These are phyloP conservation scores for Alliaria petiolata DNA, from an alignment of 345 rosid species.

Conservation along the genomic window DNA sequence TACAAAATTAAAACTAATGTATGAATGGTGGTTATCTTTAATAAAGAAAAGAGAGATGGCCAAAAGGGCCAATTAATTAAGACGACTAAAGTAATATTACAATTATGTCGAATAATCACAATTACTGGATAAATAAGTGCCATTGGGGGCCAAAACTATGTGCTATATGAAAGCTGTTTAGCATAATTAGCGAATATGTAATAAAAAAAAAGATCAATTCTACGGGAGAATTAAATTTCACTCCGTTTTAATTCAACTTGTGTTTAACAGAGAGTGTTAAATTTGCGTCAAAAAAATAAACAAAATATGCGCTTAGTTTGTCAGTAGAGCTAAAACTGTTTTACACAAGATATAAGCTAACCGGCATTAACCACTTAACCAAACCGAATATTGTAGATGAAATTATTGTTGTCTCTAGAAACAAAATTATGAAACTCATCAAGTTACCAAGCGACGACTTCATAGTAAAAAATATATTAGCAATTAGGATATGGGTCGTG, in stretches of 20 bases:
- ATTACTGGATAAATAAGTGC: neutral
- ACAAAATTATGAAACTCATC: no score
- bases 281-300: no score
- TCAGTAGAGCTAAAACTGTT: no score
- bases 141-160: constrained; percentile 8
- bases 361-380: neutral
- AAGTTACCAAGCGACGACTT: no score
- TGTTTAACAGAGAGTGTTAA: neutral
- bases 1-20: neutral
- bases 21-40: neutral
- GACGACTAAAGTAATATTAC: no score
- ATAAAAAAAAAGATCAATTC: neutral
- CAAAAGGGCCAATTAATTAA: neutral
- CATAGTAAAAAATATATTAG: neutral
- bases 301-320: neutral
- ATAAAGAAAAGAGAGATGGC: neutral
- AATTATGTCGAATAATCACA: neutral
- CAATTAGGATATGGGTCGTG: constrained; percentile 3
- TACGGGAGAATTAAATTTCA: neutral
- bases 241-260: neutral
- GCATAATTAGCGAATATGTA: neutral
- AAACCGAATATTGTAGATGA: no score
- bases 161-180: constrained; percentile 1
- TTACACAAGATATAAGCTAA: neutral
- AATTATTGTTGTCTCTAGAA: neutral